phyloP scores from a whole-genome alignment of 75 land plant species.

The Pseudotsuga menziesii region DNA sequence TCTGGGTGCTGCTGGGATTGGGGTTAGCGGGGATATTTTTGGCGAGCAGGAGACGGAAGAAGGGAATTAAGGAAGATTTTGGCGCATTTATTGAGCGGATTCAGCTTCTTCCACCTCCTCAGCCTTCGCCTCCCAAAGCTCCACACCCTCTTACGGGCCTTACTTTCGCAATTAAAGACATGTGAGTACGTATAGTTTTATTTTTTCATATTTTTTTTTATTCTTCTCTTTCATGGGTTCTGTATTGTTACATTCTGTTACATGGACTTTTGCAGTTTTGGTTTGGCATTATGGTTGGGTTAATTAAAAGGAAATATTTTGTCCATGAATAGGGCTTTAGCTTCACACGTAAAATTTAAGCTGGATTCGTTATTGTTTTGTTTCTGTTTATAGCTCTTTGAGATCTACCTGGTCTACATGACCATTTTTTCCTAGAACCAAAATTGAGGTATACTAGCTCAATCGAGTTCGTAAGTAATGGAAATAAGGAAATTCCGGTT shows the following conservation, averaged over 20 bases:
- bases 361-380: no score
- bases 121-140: constrained; percentile 87
- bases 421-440: no score
- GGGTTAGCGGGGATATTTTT: constrained; percentile 79
- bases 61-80: constrained; percentile 45
- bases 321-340: no score
- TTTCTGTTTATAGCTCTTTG: no score
- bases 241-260: constrained; percentile 13
- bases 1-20: constrained; percentile 78
- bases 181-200: constrained; percentile 33
- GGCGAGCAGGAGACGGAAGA: constrained; percentile 36
- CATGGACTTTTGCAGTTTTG: constrained; percentile 18
- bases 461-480: no score
- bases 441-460: no score
- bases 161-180: constrained; percentile 84
- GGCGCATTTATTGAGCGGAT: constrained; percentile 79
- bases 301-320: no score
- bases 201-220: background rate
- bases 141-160: constrained; percentile 82
- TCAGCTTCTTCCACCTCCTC: constrained; percentile 88
- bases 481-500: no score
- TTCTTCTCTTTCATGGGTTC: background rate
- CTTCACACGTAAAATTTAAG: no score
- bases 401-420: no score
- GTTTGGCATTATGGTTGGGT: constrained; percentile 12